Base-by-base conservation (phyloP, 305 asterid genomes). In the Fraxinus albicans region DNA sequence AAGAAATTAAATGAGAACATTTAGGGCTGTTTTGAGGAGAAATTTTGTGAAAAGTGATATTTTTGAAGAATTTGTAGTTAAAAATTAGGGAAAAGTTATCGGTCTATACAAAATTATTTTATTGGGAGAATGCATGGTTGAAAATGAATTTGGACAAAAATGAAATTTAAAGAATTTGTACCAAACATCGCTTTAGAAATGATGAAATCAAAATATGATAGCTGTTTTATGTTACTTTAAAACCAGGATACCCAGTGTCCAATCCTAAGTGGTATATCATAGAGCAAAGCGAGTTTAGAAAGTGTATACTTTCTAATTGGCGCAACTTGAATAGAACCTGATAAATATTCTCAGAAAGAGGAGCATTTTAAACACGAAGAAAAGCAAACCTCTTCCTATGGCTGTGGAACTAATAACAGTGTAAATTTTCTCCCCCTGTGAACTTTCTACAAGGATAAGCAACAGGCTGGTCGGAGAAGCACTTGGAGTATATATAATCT, bases 1-100 rank as follows among this genome's bases (percentile, higher is more conserved):
- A 80, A 58, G 77, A 75, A 65, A 44, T 60, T 13, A 47, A 67
- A 77, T 44, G 53, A 81, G 76, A 72, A 72, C 6, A 23, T 17
- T 33, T 15, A 31, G 76, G 23, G 19, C 4, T 6, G 27, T 19
- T 55, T 55, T 55, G 27, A 55, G 27, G 25, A 58, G 19, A 58
- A 58, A 55, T 19, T 58, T 58, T 19, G 69, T 58, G 12, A 19
- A 19, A 6, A 58, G 29, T 58, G 69, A 58, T 19, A 19, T 6
- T 58, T 58, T 58, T 58, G 29, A 58, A 58, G 69, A 19, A 58
- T 58, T 58, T 58, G 69, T 58, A 58, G 69, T 19, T 58, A 58
- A 58, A n/a, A 19, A 58, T 8, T 58, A 19, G 27, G 67, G 69
- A 58, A 58, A 58, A 58, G 29, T 19, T 0, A 17, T 15, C 23